phyloP scores from a whole-genome alignment of 352 stramenopile species.

The Aphanomyces stellatus region DNA sequence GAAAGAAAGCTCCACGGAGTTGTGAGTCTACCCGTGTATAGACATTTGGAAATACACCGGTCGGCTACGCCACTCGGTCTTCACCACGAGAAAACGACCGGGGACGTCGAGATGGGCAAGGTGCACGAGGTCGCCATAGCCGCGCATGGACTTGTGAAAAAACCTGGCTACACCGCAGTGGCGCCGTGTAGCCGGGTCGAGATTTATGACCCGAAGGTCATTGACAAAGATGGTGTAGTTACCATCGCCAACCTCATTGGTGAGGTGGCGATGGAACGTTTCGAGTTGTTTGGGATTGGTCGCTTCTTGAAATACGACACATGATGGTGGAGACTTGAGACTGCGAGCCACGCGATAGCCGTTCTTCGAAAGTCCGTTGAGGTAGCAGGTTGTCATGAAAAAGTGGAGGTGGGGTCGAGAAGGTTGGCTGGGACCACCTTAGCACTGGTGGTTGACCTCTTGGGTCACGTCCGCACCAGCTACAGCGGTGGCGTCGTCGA shows the following conservation, averaged over 20 bases:
- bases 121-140: not conserved
- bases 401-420: not conserved
- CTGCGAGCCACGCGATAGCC: not conserved
- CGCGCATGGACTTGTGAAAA: not conserved
- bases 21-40: not conserved
- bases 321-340: not conserved
- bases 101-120: not conserved
- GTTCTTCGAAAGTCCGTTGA: not conserved
- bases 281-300: slow-evolving; percentile 4
- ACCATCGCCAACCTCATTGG: not conserved
- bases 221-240: slow-evolving; percentile 4
- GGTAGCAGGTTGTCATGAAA: not conserved
- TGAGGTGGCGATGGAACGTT: slow-evolving; percentile 9
- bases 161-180: not conserved
- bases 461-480: not conserved
- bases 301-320: slow-evolving; percentile 13
- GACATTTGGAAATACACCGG: not conserved
- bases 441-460: not conserved
- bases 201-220: not conserved
- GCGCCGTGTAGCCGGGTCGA: not conserved
- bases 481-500: not conserved
- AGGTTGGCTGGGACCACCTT: not conserved
- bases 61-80: not conserved
- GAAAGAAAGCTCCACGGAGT: not conserved
- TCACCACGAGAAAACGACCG: not conserved